Percentiles rank a stretch among this genome's conserved stretches.
Conservation (phyloP, 148 eudicot species). For the Nyssa sinensis region DNA sequence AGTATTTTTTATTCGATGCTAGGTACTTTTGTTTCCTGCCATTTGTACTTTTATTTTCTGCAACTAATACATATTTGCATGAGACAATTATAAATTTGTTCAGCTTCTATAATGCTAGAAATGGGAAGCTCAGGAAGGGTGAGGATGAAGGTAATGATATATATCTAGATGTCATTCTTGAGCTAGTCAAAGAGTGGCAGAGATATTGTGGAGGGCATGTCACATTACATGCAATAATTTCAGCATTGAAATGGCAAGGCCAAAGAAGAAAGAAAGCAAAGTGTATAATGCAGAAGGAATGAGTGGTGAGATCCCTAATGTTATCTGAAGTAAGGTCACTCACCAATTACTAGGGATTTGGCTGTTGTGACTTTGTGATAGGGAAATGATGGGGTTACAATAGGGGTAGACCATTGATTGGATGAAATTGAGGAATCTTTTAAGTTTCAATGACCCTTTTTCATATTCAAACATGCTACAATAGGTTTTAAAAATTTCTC, state of each 20-base stretch:
- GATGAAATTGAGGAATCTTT: slow-evolving; percentile 10
- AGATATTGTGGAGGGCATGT: neutral
- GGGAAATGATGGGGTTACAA: neutral
- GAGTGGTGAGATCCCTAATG: neutral
- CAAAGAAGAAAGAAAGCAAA: too few relatives aligned
- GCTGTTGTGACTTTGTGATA: neutral
- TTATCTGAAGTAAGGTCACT: neutral
- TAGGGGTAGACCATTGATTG: neutral
- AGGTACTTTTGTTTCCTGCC: too few relatives aligned
- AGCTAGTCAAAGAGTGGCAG: neutral
- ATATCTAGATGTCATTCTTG: neutral
- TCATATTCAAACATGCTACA: neutral
- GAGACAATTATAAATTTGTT: neutral
- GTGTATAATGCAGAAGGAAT: too few relatives aligned
- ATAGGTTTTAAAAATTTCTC: neutral
- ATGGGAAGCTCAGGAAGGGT: too few relatives aligned
- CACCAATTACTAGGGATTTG: neutral
- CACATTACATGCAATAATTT: neutral
- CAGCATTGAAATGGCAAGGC: neutral
- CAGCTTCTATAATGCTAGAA: neutral
- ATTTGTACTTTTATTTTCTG: too few relatives aligned
- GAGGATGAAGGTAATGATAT: neutral
- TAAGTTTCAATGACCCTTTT: neutral
- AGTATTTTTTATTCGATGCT: too few relatives aligned
- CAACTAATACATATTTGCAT: too few relatives aligned